Evolutionary conservation across 2,329 filamentous ascomycete genomes (phyloP).

Genomic region (Pyrenochaeta sp.): DNA sequence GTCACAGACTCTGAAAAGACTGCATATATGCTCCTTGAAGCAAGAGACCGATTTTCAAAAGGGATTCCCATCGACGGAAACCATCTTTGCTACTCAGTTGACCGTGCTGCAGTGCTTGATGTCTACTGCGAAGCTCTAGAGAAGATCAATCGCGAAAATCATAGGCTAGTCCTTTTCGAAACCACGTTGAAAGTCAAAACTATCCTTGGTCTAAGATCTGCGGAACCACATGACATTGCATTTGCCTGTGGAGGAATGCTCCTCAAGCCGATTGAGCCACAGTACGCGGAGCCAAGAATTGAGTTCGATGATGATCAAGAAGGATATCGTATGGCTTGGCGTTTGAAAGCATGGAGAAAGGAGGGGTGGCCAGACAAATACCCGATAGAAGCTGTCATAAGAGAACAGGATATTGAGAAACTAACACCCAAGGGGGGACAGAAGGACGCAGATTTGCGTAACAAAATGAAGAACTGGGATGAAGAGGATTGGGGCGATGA

Average conservation of each 20-base stretch:
- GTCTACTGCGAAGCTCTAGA: slow-evolving; percentile 16
- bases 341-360: slow-evolving; percentile 25
- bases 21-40: neutral
- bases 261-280: slow-evolving; percentile 19
- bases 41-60: slow-evolving; percentile 4
- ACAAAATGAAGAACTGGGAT: neutral
- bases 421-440: neutral
- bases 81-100: slow-evolving; percentile 2
- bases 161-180: slow-evolving; percentile 9
- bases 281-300: slow-evolving; percentile 25
- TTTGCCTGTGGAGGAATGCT: slow-evolving; percentile 6
- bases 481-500: neutral
- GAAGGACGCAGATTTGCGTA: neutral
- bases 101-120: slow-evolving; percentile 12
- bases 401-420: neutral
- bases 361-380: slow-evolving; percentile 23
- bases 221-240: slow-evolving; percentile 9
- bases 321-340: slow-evolving; percentile 4
- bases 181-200: slow-evolving; percentile 9
- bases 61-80: neutral
- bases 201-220: slow-evolving; percentile 10
- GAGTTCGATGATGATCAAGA: slow-evolving; percentile 3
- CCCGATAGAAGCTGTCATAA: slow-evolving; percentile 11
- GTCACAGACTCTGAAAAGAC: neutral
- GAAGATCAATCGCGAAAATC: neutral